Base-by-base conservation (phyloP, 257 asterid species). In the Solanum clarkiae region DNA sequence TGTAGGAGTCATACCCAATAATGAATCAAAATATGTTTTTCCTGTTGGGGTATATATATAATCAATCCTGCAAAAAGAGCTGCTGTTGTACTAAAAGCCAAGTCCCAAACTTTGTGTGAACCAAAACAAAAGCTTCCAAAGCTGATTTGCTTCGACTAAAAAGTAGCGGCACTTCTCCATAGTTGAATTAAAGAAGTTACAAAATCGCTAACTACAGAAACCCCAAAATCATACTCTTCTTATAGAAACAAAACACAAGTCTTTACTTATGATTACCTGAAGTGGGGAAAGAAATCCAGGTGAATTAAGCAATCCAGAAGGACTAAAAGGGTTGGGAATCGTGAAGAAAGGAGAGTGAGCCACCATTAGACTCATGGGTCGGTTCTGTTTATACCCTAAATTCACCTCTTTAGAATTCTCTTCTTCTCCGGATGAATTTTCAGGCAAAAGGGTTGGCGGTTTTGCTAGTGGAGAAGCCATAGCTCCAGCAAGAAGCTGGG, bases 251-350 rank as follows among this genome's bases (percentile, higher is more conserved):
- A 26, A 79, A 16, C 12, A 14, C 16, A 18, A 57, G 36, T 18
- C 36, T 29, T 59, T 59, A 1, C 7, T 22, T 56, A 59, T 77
- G 15, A 10, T 36, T 40, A 95, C 99, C 96, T 91, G 97, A 90
- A 95, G 94, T 8, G 99, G 98, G 24, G 99, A 94, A 62, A 95
- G 89, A 77, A 96, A 92, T 8, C 94, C 98, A 2, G 99, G 99
- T 3, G 99, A 94, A 75, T 93, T 92, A 36, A 95, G 95, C 87
- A 95, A 88, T 8, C 97, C 95, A 20, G 98, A 92, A 88, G 98
- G 97, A 77, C 90, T 95, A 59, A 95, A 81, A 13, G 96, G 95
- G 74, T 93, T 90, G 24, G 99, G 97, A 63, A 96, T 86, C 90
- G 91, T 87, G 66, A 94, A 92, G 86, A 92, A 80, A 51, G 98